phyloP scores from a whole-genome alignment of 2,329 filamentous ascomycete species.

The Penicillium rolfsii region DNA sequence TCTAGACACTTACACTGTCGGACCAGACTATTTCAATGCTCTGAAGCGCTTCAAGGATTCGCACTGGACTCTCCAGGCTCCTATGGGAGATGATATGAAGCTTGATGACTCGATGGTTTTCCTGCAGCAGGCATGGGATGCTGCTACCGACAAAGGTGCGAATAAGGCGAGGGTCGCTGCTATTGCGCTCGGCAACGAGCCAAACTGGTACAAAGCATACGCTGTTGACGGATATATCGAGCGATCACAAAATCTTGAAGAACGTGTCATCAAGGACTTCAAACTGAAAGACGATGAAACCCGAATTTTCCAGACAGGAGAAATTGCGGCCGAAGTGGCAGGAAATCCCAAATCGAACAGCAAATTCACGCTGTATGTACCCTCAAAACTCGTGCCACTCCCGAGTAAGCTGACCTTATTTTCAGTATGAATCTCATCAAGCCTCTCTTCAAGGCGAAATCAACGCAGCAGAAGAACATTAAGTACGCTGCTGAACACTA shows the following conservation, averaged over 20 bases:
- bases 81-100: slow-evolving; percentile 11
- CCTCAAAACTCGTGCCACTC: neutral
- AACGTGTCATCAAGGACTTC: slow-evolving; percentile 3
- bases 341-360: neutral
- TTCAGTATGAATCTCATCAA: neutral
- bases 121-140: slow-evolving; percentile 13
- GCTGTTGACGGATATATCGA: slow-evolving; percentile 5
- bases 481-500: slow-evolving; percentile 23
- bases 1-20: slow-evolving; percentile 11
- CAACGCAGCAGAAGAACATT: slow-evolving; percentile 3
- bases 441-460: neutral
- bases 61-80: slow-evolving; percentile 19
- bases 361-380: slow-evolving; percentile 2
- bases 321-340: slow-evolving; percentile 10
- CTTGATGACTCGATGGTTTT: slow-evolving; percentile 9
- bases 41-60: slow-evolving; percentile 12
- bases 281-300: neutral
- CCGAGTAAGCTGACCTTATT: neutral
- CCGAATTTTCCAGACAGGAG: slow-evolving; percentile 9
- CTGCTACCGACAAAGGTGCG: slow-evolving; percentile 4
- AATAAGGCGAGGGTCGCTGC: slow-evolving; percentile 13
- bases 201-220: slow-evolving; percentile 14
- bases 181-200: slow-evolving; percentile 18
- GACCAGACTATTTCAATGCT: slow-evolving; percentile 17
- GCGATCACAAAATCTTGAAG: slow-evolving; percentile 7